Percentiles rank a stretch among this genome's conserved stretches.
These are phyloP conservation scores for Fonsecaea erecta DNA, from an alignment of 2,329 filamentous ascomycete species.

Conservation along the genomic window DNA sequence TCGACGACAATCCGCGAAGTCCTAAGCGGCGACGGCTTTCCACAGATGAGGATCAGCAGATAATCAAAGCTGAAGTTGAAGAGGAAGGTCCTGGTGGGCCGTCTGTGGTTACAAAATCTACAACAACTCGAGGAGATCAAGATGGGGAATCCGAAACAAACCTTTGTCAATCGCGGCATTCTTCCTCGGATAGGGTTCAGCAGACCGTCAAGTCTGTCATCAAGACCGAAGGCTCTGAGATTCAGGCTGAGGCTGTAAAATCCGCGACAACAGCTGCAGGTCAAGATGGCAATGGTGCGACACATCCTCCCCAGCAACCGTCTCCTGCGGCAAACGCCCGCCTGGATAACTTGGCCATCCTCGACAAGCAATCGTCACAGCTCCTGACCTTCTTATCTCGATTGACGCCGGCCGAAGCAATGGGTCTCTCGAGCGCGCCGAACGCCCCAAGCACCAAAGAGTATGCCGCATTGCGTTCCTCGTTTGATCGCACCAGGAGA, in stretches of 20 bases:
- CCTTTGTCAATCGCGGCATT: conserved; percentile 25
- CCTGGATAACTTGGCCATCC: conserved; percentile 63
- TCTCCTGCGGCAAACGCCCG: conserved; percentile 45
- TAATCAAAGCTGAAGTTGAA: not conserved
- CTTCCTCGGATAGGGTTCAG: conserved; percentile 47
- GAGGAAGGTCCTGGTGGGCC: not conserved
- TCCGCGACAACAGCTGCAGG: conserved; percentile 2
- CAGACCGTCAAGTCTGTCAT: not conserved
- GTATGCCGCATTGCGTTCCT: conserved; percentile 64
- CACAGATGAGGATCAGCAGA: conserved; percentile 46
- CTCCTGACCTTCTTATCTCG: conserved; percentile 25
- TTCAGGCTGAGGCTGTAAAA: not conserved
- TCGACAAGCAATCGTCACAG: conserved; percentile 62
- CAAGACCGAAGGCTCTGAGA: not conserved
- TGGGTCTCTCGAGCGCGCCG: conserved; percentile 59
- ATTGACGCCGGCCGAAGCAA: conserved; percentile 51
- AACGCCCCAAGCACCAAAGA: conserved; percentile 63
- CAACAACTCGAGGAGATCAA: conserved; percentile 8
- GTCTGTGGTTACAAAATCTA: not conserved
- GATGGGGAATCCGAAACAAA: conserved; percentile 7
- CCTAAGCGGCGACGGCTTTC: conserved; percentile 35
- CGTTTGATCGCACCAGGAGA: conserved; percentile 68
- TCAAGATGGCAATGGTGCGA: conserved; percentile 9
- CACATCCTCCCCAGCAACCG: conserved; percentile 13
- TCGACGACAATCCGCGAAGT: conserved; percentile 32